Conservation (phyloP, 106 monocot genomes). For the Alisma plantagoaquatica region DNA sequence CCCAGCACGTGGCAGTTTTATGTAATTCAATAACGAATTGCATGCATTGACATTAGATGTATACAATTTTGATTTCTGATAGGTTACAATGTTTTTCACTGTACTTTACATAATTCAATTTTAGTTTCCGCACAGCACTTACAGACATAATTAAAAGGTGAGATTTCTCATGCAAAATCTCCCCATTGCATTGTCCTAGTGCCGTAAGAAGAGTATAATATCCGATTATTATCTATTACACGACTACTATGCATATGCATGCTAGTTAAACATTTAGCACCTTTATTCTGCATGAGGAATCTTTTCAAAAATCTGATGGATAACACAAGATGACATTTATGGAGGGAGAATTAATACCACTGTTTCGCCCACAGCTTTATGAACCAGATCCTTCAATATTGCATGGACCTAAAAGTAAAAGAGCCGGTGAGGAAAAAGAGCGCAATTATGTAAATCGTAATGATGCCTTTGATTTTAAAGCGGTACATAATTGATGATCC, state of each 20-base stretch:
- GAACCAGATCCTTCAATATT: slow-evolving; percentile 62
- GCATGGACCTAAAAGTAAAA: slow-evolving; percentile 60
- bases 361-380: slow-evolving; percentile 73
- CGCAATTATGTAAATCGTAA: neutral
- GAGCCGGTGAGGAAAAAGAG: neutral
- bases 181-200: neutral
- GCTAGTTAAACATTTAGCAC: no score
- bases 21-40: no score
- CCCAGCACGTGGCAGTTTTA: no score
- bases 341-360: slow-evolving; percentile 41
- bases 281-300: no score
- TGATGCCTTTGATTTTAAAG: neutral
- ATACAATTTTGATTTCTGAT: no score
- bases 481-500: no score
- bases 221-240: neutral
- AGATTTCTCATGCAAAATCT: no score
- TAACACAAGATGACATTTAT: neutral
- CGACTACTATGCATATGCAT: neutral
- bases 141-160: neutral
- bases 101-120: no score
- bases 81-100: no score
- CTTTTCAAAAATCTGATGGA: neutral
- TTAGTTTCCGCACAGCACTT: neutral
- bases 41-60: no score
- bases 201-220: neutral